Percentiles rank a stretch among this genome's conserved stretches.
Evolutionary conservation across 768 basidiomycete species (phyloP).

Genomic region (Naganishia kalamii): DNA sequence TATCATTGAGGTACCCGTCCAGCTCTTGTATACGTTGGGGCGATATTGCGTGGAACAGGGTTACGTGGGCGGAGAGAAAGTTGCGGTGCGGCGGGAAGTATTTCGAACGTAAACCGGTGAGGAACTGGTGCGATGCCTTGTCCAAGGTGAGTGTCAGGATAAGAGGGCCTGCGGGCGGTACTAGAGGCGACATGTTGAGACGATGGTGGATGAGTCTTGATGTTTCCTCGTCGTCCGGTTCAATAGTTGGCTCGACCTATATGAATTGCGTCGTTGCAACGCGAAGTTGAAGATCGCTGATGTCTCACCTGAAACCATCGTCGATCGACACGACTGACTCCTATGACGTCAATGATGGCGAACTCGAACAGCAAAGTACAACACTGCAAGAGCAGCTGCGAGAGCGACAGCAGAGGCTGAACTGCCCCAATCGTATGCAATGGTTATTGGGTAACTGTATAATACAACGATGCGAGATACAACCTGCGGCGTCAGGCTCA

Average conservation of each 20-base stretch:
- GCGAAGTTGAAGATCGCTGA: no score
- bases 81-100: conserved; percentile 36
- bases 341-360: background rate
- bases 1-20: conserved; percentile 23
- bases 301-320: background rate
- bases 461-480: no score
- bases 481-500: conserved; percentile 7
- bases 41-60: conserved; percentile 36
- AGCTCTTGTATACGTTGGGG: conserved; percentile 28
- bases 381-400: no score
- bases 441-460: no score
- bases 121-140: conserved; percentile 25
- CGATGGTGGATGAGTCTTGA: background rate
- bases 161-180: conserved; percentile 23
- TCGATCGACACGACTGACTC: background rate
- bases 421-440: no score
- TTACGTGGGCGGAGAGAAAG: conserved; percentile 33
- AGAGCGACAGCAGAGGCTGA: no score
- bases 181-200: conserved; percentile 2
- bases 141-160: conserved; percentile 35
- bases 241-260: background rate
- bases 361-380: background rate
- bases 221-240: background rate
- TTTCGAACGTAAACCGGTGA: conserved; percentile 31
- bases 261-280: no score